Conservation (phyloP, 495 filamentous ascomycete species). For the Friedmanniomyces endolithicus region DNA sequence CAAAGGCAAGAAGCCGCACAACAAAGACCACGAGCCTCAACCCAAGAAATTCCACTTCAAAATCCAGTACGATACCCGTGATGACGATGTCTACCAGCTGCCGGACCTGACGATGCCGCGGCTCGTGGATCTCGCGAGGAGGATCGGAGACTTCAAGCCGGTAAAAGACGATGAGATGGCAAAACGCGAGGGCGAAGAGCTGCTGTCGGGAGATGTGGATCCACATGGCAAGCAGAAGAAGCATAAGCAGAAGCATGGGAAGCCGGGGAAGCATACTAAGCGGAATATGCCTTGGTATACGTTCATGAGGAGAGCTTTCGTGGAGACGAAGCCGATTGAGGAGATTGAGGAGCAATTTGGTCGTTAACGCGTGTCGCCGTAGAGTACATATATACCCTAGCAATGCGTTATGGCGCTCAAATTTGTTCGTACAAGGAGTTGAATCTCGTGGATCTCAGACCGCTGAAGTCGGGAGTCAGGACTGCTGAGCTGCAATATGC, state of each 20-base stretch:
- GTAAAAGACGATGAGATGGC: constrained; percentile 8
- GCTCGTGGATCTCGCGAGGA: constrained; percentile 61
- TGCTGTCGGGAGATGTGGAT: constrained; percentile 8
- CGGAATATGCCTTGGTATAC: constrained; percentile 55
- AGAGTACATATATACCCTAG: background rate
- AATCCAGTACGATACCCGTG: constrained; percentile 72
- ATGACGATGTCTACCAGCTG: constrained; percentile 62
- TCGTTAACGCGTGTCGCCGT: background rate
- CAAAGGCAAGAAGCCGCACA: constrained; percentile 25
- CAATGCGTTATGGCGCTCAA: background rate
- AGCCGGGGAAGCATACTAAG: constrained; percentile 36
- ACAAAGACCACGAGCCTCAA: constrained; percentile 34
- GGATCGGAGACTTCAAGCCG: constrained; percentile 52
- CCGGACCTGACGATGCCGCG: constrained; percentile 76
- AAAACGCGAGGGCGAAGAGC: constrained; percentile 3
- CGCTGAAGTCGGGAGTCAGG: too few species aligned
- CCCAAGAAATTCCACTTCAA: constrained; percentile 60
- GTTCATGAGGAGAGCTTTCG: constrained; percentile 70
- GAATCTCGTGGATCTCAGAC: too few species aligned
- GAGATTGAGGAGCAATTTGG: constrained; percentile 37
- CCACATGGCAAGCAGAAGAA: constrained; percentile 26
- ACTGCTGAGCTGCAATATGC: too few species aligned
- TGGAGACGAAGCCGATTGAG: constrained; percentile 51
- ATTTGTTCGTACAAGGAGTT: too few species aligned
- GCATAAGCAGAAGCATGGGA: constrained; percentile 33